phyloP scores from a whole-genome alignment of 2,329 filamentous ascomycete species.

The Ophiostoma angusticollis region DNA sequence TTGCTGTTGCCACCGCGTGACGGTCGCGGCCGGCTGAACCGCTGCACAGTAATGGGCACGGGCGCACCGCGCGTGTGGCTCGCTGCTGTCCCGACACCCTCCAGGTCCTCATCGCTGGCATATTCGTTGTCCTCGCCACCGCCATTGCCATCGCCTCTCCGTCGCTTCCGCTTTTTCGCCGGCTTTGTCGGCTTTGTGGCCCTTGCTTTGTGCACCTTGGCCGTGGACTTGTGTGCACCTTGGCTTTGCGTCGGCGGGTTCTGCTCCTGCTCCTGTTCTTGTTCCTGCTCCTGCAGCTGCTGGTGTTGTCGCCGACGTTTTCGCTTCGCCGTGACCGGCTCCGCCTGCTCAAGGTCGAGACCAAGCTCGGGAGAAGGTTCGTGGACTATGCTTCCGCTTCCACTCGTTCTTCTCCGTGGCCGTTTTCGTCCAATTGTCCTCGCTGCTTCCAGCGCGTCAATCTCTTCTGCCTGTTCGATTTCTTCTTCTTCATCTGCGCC shows the following conservation, averaged over 20 bases:
- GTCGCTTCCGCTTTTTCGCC: conserved; percentile 14
- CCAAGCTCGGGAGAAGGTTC: conserved; percentile 31
- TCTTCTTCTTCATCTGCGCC: conserved; percentile 15
- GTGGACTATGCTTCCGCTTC: no score
- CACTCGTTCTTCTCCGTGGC: conserved; percentile 24
- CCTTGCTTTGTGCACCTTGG: conserved; percentile 16
- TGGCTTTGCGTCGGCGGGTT: conserved; percentile 33
- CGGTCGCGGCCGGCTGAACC: conserved; percentile 34
- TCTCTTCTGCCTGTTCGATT: conserved; percentile 29
- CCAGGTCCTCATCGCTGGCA: conserved; percentile 7
- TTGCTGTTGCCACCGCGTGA: background rate
- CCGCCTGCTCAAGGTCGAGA: conserved; percentile 21
- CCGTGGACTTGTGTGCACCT: no score
- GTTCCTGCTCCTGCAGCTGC: conserved; percentile 25
- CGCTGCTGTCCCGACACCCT: conserved; percentile 16
- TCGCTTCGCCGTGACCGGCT: conserved; percentile 20
- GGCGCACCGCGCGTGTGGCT: conserved; percentile 4
- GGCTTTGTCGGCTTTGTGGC: conserved; percentile 8
- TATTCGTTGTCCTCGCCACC: conserved; percentile 16
- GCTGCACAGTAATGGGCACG: conserved; percentile 47
- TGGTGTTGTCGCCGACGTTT: conserved; percentile 20
- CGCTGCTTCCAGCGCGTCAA: conserved; percentile 31
- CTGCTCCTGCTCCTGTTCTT: conserved; percentile 17
- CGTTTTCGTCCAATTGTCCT: conserved; percentile 30
- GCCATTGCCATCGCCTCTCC: conserved; percentile 16